Conservation (phyloP, 1,284 basidiomycete genomes). For the Heterobasidion occidentale region DNA sequence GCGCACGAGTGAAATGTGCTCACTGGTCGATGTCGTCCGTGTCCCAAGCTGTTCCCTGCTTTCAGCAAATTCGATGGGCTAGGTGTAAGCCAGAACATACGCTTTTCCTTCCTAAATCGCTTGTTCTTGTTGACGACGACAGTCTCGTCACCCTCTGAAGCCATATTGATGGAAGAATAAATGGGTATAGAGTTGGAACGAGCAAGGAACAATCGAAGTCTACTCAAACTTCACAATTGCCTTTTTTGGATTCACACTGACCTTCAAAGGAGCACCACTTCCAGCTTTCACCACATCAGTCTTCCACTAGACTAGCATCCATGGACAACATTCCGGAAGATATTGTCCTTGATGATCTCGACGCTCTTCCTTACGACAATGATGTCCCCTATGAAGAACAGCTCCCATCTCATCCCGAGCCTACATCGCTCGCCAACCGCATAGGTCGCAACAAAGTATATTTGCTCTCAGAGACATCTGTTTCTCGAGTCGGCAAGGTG, state of each 20-base stretch:
- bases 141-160: constrained; percentile 32
- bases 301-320: neutral
- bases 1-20: constrained; percentile 26
- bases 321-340: constrained; percentile 31
- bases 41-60: constrained; percentile 76
- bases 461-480: constrained; percentile 53
- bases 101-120: constrained; percentile 86
- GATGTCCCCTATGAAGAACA: constrained; percentile 43
- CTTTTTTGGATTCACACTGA: neutral
- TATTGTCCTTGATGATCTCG: constrained; percentile 12
- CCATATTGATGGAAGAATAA: constrained; percentile 28
- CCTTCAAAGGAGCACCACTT: neutral
- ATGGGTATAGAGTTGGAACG: too few relatives aligned
- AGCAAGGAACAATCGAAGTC: too few relatives aligned
- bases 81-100: constrained; percentile 34
- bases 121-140: constrained; percentile 73
- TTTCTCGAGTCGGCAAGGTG: constrained; percentile 57
- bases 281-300: neutral
- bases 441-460: constrained; percentile 65
- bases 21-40: constrained; percentile 98
- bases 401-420: constrained; percentile 15
- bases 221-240: neutral
- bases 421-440: constrained; percentile 43
- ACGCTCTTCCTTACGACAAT: constrained; percentile 45
- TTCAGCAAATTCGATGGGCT: neutral